Percentiles rank a stretch among this genome's conserved stretches.
These are phyloP conservation scores for Guadua angustifolia DNA, from an alignment of 176 grass and related monocot genomes.

Conservation along the genomic window DNA sequence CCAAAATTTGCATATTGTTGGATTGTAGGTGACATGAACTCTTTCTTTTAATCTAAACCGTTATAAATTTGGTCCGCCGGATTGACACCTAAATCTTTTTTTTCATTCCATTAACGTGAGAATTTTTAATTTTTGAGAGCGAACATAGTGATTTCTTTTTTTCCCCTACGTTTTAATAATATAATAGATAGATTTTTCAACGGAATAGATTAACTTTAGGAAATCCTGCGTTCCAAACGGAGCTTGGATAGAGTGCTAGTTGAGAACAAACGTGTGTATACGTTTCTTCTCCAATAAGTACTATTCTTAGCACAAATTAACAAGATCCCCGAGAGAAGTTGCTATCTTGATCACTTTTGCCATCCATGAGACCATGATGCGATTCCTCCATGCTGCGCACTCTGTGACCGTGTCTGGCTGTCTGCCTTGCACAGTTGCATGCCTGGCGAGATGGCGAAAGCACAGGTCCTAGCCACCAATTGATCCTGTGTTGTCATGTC, in stretches of 20 bases:
- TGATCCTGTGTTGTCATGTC: conserved; percentile 16
- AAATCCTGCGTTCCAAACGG: background rate
- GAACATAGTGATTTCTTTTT: too few relatives aligned
- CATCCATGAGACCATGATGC: background rate
- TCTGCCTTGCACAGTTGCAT: background rate
- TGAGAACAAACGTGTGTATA: background rate
- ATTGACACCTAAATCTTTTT: too few relatives aligned
- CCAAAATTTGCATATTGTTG: too few relatives aligned
- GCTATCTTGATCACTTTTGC: background rate
- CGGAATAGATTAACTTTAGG: too few relatives aligned
- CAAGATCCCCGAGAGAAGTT: background rate
- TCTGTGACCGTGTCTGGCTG: background rate
- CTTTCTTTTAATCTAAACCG: too few relatives aligned
- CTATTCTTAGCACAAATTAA: background rate
- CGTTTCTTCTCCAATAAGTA: background rate
- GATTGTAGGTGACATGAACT: too few relatives aligned
- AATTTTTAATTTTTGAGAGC: too few relatives aligned
- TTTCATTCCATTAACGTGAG: too few relatives aligned
- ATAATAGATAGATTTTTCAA: too few relatives aligned
- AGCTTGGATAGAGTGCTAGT: too few relatives aligned
- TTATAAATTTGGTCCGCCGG: too few relatives aligned
- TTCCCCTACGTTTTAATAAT: too few relatives aligned
- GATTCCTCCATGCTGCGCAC: background rate
- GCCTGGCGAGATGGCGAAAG: background rate
- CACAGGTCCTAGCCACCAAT: background rate